Evolutionary conservation across 177 flowering plant genomes (phyloP).

Genomic region (Vitis hybrid): DNA sequence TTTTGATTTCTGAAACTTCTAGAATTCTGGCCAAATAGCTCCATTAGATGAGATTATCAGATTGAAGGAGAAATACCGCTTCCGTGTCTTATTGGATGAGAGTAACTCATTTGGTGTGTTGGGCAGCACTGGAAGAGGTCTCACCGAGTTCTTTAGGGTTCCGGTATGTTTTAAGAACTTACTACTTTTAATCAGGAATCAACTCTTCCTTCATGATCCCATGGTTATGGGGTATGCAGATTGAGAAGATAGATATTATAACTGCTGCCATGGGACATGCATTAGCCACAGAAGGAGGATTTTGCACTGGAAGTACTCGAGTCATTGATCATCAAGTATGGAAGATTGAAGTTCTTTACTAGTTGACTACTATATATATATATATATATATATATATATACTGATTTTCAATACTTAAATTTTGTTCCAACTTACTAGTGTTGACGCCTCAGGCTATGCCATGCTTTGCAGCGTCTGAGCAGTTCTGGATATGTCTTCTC

Average conservation of each 20-base stretch:
- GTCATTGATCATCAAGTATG: slow-evolving; percentile 95
- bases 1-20: slow-evolving; percentile 19
- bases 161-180: slow-evolving; percentile 51
- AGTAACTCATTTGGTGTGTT: slow-evolving; percentile 97
- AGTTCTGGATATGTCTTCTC: slow-evolving; percentile 97
- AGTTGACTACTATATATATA: too few species aligned
- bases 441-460: slow-evolving; percentile 3
- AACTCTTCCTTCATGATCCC: slow-evolving; percentile 1
- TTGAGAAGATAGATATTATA: slow-evolving; percentile 89
- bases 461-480: slow-evolving; percentile 72
- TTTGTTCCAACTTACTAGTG: neutral
- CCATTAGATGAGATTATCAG: slow-evolving; percentile 82
- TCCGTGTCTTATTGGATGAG: slow-evolving; percentile 90
- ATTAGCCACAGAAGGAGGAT: slow-evolving; percentile 94
- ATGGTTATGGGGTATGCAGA: slow-evolving; percentile 39
- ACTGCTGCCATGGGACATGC: slow-evolving; percentile 99
- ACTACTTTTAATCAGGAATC: slow-evolving; percentile 6
- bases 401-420: neutral
- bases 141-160: slow-evolving; percentile 73
- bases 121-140: slow-evolving; percentile 89
- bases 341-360: neutral
- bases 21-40: slow-evolving; percentile 98
- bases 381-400: too few species aligned
- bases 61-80: slow-evolving; percentile 84
- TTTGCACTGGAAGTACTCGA: slow-evolving; percentile 93